These are phyloP conservation scores for Chloris gayana DNA, from an alignment of 176 grass and related monocot genomes.

Conservation along the genomic window DNA sequence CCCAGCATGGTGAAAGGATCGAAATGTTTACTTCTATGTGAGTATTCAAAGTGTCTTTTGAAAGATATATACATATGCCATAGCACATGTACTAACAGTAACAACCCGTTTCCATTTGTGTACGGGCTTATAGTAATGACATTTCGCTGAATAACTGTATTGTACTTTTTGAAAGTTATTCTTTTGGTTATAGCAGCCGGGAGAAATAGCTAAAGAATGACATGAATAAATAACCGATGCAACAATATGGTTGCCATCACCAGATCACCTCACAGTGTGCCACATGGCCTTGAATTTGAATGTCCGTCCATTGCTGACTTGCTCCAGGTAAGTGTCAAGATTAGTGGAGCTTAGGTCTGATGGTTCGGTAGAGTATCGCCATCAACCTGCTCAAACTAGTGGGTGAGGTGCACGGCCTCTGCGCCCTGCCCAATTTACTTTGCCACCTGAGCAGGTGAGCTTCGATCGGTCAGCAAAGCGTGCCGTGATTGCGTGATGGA, in stretches of 20 bases:
- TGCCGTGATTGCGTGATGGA: background rate
- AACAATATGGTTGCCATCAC: background rate
- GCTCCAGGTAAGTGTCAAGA: background rate
- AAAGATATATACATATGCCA: background rate
- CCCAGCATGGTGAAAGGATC: slow-evolving; percentile 34
- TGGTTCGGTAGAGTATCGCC: slow-evolving; percentile 8
- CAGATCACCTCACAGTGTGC: background rate
- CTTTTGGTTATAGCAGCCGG: background rate
- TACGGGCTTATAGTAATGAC: too few relatives aligned
- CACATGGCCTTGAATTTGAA: slow-evolving; percentile 1
- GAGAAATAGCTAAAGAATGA: background rate
- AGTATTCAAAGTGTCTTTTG: background rate
- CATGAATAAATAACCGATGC: background rate
- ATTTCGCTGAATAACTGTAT: too few relatives aligned
- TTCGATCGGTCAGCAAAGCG: background rate
- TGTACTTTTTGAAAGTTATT: slow-evolving; percentile 1
- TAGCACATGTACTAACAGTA: too few relatives aligned
- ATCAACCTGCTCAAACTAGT: background rate
- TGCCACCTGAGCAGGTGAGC: background rate
- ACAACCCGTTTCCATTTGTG: background rate
- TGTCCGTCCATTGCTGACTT: background rate
- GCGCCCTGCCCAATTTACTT: background rate
- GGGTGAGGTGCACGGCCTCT: background rate
- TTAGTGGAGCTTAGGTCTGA: background rate
- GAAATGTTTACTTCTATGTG: slow-evolving; percentile 46